Conservation (phyloP, 2,329 filamentous ascomycete species). For the Pseudohalonectria lignicola region DNA sequence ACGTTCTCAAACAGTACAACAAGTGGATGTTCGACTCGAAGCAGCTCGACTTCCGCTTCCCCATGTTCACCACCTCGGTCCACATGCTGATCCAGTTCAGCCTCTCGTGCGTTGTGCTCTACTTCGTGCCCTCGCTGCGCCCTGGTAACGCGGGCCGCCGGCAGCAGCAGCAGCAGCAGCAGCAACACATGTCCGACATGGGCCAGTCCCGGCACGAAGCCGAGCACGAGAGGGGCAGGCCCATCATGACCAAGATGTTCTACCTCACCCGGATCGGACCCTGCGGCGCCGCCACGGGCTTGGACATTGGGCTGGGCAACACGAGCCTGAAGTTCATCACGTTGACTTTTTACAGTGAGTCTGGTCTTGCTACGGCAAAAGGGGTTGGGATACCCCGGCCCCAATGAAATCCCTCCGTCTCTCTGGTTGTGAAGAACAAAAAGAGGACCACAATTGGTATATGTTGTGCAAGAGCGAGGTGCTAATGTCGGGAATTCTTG, state of each 20-base stretch:
- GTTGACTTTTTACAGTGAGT: constrained; percentile 84
- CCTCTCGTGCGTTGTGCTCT: constrained; percentile 68
- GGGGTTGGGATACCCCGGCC: too few species aligned
- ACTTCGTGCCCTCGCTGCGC: constrained; percentile 70
- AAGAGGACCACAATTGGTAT: too few species aligned
- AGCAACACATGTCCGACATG: constrained; percentile 33
- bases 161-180: too few species aligned
- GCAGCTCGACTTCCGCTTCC: constrained; percentile 83
- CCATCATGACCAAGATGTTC: constrained; percentile 80
- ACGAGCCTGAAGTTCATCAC: constrained; percentile 94
- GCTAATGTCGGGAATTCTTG: too few species aligned
- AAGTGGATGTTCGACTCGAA: constrained; percentile 97
- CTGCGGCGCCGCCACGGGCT: constrained; percentile 82
- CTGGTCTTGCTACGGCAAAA: too few species aligned
- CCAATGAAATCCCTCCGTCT: too few species aligned
- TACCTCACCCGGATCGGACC: constrained; percentile 87
- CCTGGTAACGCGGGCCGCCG: constrained; percentile 24
- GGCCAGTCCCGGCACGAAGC: constrained; percentile 39
- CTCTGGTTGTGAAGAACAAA: too few species aligned
- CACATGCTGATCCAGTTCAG: constrained; percentile 95
- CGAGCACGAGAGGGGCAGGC: constrained; percentile 33
- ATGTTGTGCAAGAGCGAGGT: too few species aligned
- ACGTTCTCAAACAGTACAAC: constrained; percentile 61
- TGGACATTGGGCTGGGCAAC: constrained; percentile 94
- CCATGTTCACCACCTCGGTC: constrained; percentile 85